phyloP scores from a whole-genome alignment of 768 basidiomycete genomes.

The Cystobasidium onofrii region DNA sequence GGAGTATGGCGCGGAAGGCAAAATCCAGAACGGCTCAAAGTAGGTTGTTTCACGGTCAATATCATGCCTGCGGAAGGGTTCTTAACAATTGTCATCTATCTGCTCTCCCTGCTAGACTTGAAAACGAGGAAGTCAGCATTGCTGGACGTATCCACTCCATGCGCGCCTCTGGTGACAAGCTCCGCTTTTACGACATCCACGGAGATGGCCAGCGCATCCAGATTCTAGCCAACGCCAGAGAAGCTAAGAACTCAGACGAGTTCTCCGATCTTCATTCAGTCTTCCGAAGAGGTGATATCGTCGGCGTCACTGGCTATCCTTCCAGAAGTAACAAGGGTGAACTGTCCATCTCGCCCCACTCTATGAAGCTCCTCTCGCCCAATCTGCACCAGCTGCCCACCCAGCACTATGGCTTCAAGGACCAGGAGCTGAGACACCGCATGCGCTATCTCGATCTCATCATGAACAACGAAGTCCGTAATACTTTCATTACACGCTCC shows the following conservation, averaged over 20 bases:
- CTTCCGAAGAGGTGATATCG: slow-evolving; percentile 91
- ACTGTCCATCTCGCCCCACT: slow-evolving; percentile 72
- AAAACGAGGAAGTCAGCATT: slow-evolving; percentile 56
- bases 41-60: slow-evolving; percentile 50
- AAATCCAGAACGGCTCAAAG: slow-evolving; percentile 48
- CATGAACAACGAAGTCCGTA: slow-evolving; percentile 78
- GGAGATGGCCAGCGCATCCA: slow-evolving; percentile 89
- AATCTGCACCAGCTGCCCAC: slow-evolving; percentile 87
- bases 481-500: slow-evolving; percentile 80
- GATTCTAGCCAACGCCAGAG: slow-evolving; percentile 72
- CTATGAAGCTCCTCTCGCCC: slow-evolving; percentile 81
- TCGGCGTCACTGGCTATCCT: slow-evolving; percentile 81
- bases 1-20: slow-evolving; percentile 58
- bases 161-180: slow-evolving; percentile 68
- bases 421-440: slow-evolving; percentile 93
- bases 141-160: slow-evolving; percentile 91
- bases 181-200: slow-evolving; percentile 88
- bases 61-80: too few species aligned
- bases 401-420: slow-evolving; percentile 85
- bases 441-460: slow-evolving; percentile 99
- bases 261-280: slow-evolving; percentile 69
- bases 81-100: too few species aligned
- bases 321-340: slow-evolving; percentile 93
- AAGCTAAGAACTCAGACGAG: slow-evolving; percentile 46
- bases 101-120: slow-evolving; percentile 53